Conservation (phyloP, 768 basidiomycete species). For the Russula dissimulans region DNA sequence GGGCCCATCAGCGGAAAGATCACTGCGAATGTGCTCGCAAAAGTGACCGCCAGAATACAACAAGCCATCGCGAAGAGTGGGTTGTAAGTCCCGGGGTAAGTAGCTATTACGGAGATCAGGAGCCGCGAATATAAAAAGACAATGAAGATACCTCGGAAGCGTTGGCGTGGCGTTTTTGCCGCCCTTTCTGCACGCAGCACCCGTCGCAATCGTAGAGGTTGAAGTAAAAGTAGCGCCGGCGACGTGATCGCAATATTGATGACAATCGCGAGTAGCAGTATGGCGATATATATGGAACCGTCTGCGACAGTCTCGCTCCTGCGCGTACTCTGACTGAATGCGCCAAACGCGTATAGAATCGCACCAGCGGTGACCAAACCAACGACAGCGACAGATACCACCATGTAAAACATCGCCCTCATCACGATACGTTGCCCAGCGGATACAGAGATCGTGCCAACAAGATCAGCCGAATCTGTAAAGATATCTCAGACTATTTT, state of each 20-base stretch:
- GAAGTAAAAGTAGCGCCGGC: conserved; percentile 66
- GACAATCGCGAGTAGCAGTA: conserved; percentile 47
- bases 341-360: conserved; percentile 57
- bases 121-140: background rate
- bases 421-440: conserved; percentile 50
- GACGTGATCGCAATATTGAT: conserved; percentile 58
- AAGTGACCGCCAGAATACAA: conserved; percentile 57
- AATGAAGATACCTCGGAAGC: conserved; percentile 55
- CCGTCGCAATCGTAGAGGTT: conserved; percentile 53
- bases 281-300: conserved; percentile 64
- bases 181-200: conserved; percentile 46
- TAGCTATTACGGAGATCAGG: conserved; percentile 33
- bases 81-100: conserved; percentile 64
- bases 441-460: conserved; percentile 57
- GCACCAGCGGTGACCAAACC: conserved; percentile 62
- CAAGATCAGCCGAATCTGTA: conserved; percentile 12
- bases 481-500: background rate
- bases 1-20: conserved; percentile 73
- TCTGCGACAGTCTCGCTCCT: conserved; percentile 45
- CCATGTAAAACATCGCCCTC: conserved; percentile 52
- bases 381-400: conserved; percentile 44
- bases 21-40: conserved; percentile 63
- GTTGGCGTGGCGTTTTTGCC: conserved; percentile 67
- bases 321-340: conserved; percentile 35
- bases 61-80: conserved; percentile 58